A percentile compares a stretch with the other conserved stretches of the same genome.
These are phyloP conservation scores for Gynochthodes officinalis DNA, from an alignment of 257 asterid genomes.

Conservation along the genomic window DNA sequence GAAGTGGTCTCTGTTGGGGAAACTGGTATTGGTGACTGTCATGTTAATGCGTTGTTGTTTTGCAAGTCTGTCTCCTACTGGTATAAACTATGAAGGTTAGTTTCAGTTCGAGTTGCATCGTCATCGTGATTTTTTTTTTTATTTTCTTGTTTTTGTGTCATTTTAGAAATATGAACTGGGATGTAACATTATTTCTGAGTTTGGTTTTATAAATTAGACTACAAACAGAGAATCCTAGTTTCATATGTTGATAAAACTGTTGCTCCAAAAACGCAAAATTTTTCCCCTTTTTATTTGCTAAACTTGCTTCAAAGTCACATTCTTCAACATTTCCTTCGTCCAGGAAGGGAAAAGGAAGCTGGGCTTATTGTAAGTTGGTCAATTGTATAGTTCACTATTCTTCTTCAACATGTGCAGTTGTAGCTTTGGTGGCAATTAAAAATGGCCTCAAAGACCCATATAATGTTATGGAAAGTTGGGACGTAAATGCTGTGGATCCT, in stretches of 20 bases:
- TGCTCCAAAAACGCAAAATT: neutral
- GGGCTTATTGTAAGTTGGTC: neutral
- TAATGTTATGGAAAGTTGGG: conserved; percentile 90
- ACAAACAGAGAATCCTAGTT: neutral
- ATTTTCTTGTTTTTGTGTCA: neutral
- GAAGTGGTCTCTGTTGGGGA: conserved; percentile 35
- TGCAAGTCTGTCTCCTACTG: conserved; percentile 94
- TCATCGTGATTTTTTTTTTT: neutral
- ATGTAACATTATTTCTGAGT: neutral
- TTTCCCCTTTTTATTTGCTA: neutral
- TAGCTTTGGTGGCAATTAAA: conserved; percentile 83
- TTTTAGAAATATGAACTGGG: neutral
- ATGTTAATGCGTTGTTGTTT: conserved; percentile 47
- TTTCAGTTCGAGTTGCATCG: conserved; percentile 19
- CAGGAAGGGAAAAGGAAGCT: neutral
- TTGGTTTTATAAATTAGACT: neutral
- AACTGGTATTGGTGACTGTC: conserved; percentile 43
- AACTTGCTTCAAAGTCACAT: neutral
- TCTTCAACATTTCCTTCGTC: neutral
- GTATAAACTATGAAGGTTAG: conserved; percentile 93
- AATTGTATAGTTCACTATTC: neutral
- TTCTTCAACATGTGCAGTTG: conserved; percentile 50
- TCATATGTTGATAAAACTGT: neutral
- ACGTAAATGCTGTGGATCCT: conserved; percentile 92
- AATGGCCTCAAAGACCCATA: conserved; percentile 68